Percentiles rank a stretch among this genome's conserved stretches.
Evolutionary conservation across 495 filamentous ascomycete genomes (phyloP).

Genomic region (Lindgomyces ingoldianus): DNA sequence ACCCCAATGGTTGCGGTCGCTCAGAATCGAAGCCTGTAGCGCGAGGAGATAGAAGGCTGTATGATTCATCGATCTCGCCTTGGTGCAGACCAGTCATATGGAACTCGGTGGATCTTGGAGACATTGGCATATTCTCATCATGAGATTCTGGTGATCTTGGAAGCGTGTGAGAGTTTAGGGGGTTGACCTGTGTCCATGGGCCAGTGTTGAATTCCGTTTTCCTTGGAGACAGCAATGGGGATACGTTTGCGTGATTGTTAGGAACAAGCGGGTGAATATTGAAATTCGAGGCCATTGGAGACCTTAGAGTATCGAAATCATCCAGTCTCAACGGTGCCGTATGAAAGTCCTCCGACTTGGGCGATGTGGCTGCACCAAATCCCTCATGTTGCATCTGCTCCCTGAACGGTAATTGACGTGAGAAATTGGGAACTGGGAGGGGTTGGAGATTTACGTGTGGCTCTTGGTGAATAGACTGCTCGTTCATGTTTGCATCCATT

Average conservation of each 20-base stretch:
- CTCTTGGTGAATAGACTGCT: neutral
- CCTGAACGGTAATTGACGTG: conserved; percentile 33
- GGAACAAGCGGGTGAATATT: conserved; percentile 5
- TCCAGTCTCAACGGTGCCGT: neutral
- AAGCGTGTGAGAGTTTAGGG: neutral
- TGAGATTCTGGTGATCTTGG: conserved; percentile 2
- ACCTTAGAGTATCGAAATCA: conserved; percentile 6
- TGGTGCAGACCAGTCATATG: conserved; percentile 39
- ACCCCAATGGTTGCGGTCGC: conserved; percentile 27
- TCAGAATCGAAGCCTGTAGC: conserved; percentile 34
- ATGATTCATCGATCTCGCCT: conserved; percentile 35
- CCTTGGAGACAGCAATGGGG: conserved; percentile 15
- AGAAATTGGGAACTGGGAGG: conserved; percentile 37
- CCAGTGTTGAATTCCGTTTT: conserved; percentile 10
- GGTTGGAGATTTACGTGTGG: conserved; percentile 4
- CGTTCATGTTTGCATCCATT: neutral
- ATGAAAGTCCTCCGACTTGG: neutral
- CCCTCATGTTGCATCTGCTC: conserved; percentile 5
- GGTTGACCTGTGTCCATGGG: conserved; percentile 1
- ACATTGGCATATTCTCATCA: conserved; percentile 7
- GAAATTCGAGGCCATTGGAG: conserved; percentile 15
- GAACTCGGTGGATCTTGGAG: conserved; percentile 40
- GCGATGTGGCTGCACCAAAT: neutral
- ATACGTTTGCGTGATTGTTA: neutral
- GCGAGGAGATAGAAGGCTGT: conserved; percentile 41